Conservation (phyloP, 2,329 filamentous ascomycete species). For the Epichloe amarillans region DNA sequence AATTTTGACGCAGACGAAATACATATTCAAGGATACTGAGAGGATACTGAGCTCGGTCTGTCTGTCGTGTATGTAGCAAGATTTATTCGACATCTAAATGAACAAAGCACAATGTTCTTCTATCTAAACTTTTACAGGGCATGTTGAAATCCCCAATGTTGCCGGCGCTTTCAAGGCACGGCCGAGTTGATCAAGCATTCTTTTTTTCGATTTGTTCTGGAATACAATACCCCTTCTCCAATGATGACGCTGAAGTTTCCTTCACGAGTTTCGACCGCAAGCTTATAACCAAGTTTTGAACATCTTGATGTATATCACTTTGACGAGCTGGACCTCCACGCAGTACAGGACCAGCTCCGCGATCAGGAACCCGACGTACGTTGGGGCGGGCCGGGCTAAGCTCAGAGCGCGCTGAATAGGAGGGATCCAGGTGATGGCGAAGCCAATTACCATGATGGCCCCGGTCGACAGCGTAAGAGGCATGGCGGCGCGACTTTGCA, state of each 20-base stretch:
- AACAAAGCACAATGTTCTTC: background rate
- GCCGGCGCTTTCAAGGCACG: background rate
- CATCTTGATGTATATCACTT: slow-evolving; percentile 14
- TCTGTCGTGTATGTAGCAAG: too few species aligned
- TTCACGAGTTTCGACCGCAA: background rate
- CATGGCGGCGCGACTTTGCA: slow-evolving; percentile 12
- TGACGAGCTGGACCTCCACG: slow-evolving; percentile 15
- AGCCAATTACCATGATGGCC: slow-evolving; percentile 14
- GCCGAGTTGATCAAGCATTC: background rate
- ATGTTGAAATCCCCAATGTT: background rate
- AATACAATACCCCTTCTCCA: background rate
- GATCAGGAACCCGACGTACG: slow-evolving; percentile 13
- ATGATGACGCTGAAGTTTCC: too few species aligned
- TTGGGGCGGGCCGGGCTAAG: slow-evolving; percentile 10
- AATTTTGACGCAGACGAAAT: too few species aligned
- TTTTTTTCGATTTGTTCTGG: background rate
- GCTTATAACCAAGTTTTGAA: slow-evolving; percentile 15
- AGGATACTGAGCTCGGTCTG: too few species aligned
- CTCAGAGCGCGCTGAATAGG: slow-evolving; percentile 10
- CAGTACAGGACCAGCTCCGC: slow-evolving; percentile 14
- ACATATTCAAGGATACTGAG: too few species aligned
- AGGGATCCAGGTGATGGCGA: slow-evolving; percentile 14
- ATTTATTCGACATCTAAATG: too few species aligned
- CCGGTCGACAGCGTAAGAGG: slow-evolving; percentile 13
- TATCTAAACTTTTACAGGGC: background rate